Evolutionary conservation across 2,329 filamentous ascomycete genomes (phyloP).

Genomic region (Plectosphaerella plurivora): DNA sequence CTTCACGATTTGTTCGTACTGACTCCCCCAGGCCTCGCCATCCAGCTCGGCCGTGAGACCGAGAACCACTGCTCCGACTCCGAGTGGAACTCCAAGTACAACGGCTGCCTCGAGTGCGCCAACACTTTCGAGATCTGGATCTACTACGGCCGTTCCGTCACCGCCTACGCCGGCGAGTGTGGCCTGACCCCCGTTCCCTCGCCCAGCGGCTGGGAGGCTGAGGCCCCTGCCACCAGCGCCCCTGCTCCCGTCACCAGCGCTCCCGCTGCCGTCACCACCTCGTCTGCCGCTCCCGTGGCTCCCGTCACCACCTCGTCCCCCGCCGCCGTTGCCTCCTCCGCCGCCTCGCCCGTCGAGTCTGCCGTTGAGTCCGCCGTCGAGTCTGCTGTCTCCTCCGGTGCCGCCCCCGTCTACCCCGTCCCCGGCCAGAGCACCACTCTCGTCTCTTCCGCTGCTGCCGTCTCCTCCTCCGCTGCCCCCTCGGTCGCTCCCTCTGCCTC

Average conservation of each 20-base stretch:
- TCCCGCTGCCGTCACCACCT: too few species aligned
- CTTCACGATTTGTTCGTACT: background rate
- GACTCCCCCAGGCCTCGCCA: conserved; percentile 11
- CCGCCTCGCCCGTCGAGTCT: background rate
- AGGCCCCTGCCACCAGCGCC: conserved; percentile 2
- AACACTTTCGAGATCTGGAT: conserved; percentile 39
- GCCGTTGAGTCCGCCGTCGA: background rate
- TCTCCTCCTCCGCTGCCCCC: background rate
- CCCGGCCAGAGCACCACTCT: background rate
- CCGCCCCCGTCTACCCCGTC: background rate
- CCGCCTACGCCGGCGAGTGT: conserved; percentile 18
- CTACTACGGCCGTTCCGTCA: conserved; percentile 32
- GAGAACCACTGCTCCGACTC: conserved; percentile 30
- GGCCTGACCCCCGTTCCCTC: conserved; percentile 6
- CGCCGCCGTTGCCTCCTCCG: too few species aligned
- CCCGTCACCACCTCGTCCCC: background rate
- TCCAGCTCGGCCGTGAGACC: conserved; percentile 27
- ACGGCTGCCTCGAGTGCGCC: conserved; percentile 36
- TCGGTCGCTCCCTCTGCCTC: background rate
- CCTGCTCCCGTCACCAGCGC: background rate
- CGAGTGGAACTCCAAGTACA: conserved; percentile 35
- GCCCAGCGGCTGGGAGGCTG: conserved; percentile 5
- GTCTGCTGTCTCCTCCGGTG: background rate
- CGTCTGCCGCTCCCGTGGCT: background rate
- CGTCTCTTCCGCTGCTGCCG: background rate